Conservation (phyloP, 306 rosid genomes). For the Cyclanthera cordifolia region DNA sequence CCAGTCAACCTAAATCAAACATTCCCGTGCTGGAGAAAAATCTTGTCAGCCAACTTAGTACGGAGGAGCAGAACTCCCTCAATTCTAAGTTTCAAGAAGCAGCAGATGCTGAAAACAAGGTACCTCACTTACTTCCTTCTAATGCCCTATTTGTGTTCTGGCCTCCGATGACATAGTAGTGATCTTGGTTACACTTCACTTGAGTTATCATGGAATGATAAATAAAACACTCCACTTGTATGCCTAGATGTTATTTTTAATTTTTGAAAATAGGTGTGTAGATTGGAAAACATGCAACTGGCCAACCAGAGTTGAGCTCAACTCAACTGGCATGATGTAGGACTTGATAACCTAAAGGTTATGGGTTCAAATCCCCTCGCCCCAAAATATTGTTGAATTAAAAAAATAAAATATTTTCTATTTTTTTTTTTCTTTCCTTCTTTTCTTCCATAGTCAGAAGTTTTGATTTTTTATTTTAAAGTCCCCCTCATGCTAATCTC, state of each 20-base stretch:
- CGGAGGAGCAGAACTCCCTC: slow-evolving; percentile 70
- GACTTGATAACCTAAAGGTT: too few relatives aligned
- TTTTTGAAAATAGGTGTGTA: neutral
- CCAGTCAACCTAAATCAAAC: slow-evolving; percentile 44
- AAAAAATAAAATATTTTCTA: too few relatives aligned
- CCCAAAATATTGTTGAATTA: too few relatives aligned
- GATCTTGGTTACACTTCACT: neutral
- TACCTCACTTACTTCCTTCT: slow-evolving; percentile 14
- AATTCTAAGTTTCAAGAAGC: slow-evolving; percentile 71
- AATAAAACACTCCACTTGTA: neutral
- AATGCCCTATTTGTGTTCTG: slow-evolving; percentile 1
- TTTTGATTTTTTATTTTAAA: neutral
- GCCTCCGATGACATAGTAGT: neutral
- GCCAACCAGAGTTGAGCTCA: too few relatives aligned
- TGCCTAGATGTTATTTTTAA: neutral
- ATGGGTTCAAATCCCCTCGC: too few relatives aligned
- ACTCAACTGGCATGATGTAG: too few relatives aligned
- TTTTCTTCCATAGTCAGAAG: neutral
- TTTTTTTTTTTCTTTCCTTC: neutral
- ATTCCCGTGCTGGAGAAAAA: slow-evolving; percentile 81
- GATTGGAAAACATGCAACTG: neutral
- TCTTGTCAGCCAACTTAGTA: slow-evolving; percentile 70
- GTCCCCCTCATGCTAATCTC: neutral
- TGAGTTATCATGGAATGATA: neutral
- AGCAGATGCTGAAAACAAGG: slow-evolving; percentile 84